Evolutionary conservation across 257 asterid species (phyloP).

Genomic region (Nicotiana paniculata): DNA sequence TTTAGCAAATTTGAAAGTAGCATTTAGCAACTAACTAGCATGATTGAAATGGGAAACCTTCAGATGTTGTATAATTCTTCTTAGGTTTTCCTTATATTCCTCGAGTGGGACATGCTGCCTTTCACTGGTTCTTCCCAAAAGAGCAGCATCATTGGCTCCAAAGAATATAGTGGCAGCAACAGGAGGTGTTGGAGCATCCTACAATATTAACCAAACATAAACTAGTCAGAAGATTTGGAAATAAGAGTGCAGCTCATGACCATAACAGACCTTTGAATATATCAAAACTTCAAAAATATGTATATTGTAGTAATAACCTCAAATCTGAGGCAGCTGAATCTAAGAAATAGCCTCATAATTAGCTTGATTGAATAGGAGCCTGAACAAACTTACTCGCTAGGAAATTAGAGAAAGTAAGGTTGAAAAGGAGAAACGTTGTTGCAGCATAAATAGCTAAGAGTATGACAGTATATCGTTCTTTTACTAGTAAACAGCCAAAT

Average conservation of each 20-base stretch:
- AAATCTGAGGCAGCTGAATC: neutral
- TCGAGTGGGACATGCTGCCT: constrained; percentile 79
- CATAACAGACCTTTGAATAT: neutral
- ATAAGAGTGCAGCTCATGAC: neutral
- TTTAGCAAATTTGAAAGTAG: neutral
- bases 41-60: constrained; percentile 40
- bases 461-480: neutral
- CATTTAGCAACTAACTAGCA: neutral
- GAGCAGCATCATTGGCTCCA: constrained; percentile 95
- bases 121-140: constrained; percentile 57
- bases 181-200: constrained; percentile 58
- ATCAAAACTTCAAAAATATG: neutral
- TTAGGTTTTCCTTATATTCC: constrained; percentile 79
- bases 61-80: constrained; percentile 57
- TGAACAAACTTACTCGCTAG: neutral
- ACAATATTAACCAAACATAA: neutral
- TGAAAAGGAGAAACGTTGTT: neutral
- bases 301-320: neutral
- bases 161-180: constrained; percentile 68
- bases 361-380: neutral
- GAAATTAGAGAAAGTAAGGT: neutral
- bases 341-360: neutral
- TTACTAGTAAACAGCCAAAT: neutral
- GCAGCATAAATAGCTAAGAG: neutral
- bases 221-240: neutral